Percentiles rank a stretch among this genome's conserved stretches.
Evolutionary conservation across 768 basidiomycete species (phyloP).

Genomic region (Amanita exitialis): DNA sequence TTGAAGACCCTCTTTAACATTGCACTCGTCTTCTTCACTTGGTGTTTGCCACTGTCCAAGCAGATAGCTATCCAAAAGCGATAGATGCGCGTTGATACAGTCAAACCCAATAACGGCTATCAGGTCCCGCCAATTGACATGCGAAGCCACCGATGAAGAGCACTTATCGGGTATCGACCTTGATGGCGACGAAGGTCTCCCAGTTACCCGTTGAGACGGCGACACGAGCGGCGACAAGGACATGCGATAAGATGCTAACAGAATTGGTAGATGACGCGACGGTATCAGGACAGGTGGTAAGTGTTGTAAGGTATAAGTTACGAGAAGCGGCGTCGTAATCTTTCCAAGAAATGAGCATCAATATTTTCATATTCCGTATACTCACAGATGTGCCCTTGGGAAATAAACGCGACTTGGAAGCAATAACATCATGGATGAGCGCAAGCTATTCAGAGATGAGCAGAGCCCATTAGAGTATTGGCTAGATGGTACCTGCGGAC

Average conservation of each 20-base stretch:
- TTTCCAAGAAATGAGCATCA: conserved; percentile 12
- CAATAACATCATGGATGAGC: conserved; percentile 25
- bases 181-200: conserved; percentile 19
- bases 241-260: conserved; percentile 21
- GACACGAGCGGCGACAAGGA: conserved; percentile 19
- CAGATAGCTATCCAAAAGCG: conserved; percentile 53
- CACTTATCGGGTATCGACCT: neutral
- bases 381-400: conserved; percentile 23
- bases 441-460: conserved; percentile 18
- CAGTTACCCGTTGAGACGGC: conserved; percentile 14
- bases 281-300: conserved; percentile 36
- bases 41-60: conserved; percentile 40
- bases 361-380: neutral
- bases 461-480: neutral
- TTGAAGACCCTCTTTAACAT: conserved; percentile 7
- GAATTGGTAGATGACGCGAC: conserved; percentile 20
- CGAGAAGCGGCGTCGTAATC: conserved; percentile 47
- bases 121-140: conserved; percentile 20
- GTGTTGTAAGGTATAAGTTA: conserved; percentile 36
- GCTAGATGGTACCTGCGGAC: conserved; percentile 32
- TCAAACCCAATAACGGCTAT: conserved; percentile 18
- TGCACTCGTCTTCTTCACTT: conserved; percentile 7
- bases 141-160: conserved; percentile 14
- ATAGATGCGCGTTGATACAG: conserved; percentile 45
- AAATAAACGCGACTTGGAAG: conserved; percentile 25